Base-by-base conservation (phyloP, 2,329 filamentous ascomycete genomes). In the Rugonectria rugulosa region DNA sequence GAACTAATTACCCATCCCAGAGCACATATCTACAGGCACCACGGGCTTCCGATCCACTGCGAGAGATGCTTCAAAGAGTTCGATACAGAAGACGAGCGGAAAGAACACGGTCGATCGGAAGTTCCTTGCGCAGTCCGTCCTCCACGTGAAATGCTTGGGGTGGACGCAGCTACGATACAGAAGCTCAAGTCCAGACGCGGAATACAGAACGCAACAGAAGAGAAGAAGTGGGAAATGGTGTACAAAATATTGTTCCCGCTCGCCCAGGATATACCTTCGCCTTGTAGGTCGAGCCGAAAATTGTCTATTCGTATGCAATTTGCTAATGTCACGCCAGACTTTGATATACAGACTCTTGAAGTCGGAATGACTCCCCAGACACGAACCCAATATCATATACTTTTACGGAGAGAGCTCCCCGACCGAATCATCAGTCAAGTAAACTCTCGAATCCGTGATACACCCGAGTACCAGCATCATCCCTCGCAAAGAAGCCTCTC, bases 191-290 rank as follows among this genome's bases (percentile, higher is more conserved):
- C 38, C 10, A 45, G 57, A n/a, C 24, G 27, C 1, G 55, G 55
- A 5, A 58, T 58, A 5, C 56, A 58, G 34, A 58, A 59, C 12
- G 43, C 43, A 1, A 46, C 57, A 3, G 48, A 59, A 21, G 54
- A 58, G 34, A 42, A 29, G 4, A 59, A 37, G 3, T 59, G 57
- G 57, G 26, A 57, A 20, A 38, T 42, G 12, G 53, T 59, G 48
- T 59, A 54, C 19, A 59, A 32, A n/a, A 42, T 55, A n/a, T 20
- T 59, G 1, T 59, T 59, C n/a, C 57, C 57, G 2, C 19, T 21
- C 7, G 31, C 24, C 1, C 14, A 37, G 19, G 14, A 37, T 6
- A 53, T 59, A n/a, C 57, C 57, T 1, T 58, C 47, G 14, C 54
- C 57, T 2, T 58, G 57, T 59, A 58, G 37, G 57, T 27, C 40